Percentiles rank a stretch among this genome's conserved stretches.
Evolutionary conservation across 768 basidiomycete genomes (phyloP).

Genomic region (Mycena alexandri): DNA sequence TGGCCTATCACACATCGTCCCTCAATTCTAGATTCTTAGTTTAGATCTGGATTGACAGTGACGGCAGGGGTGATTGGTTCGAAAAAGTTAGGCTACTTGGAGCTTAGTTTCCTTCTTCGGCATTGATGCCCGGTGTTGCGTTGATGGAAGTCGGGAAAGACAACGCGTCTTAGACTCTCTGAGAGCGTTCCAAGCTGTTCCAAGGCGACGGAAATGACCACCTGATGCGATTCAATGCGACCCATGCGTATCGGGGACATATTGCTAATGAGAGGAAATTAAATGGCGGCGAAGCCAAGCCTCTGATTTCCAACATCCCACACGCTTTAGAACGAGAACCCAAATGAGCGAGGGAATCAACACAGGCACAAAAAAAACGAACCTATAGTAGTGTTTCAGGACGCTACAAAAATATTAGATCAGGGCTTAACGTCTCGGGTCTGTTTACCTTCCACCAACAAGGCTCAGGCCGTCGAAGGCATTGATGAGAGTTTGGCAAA

Average conservation of each 20-base stretch:
- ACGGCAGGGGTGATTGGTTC: slow-evolving; percentile 6
- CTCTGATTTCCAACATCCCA: slow-evolving; percentile 66
- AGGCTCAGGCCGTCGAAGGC: slow-evolving; percentile 65
- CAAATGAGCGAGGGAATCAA: slow-evolving; percentile 10
- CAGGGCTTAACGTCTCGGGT: neutral
- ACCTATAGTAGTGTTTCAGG: slow-evolving; percentile 67
- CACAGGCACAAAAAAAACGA: neutral
- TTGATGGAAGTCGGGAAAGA: neutral
- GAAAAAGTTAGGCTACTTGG: slow-evolving; percentile 3
- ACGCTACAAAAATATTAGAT: slow-evolving; percentile 43
- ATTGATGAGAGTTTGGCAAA: slow-evolving; percentile 72
- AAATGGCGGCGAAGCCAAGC: slow-evolving; percentile 64
- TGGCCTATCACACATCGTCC: slow-evolving; percentile 17
- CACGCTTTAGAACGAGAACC: slow-evolving; percentile 47
- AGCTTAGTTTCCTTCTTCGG: slow-evolving; percentile 14
- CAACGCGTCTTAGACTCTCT: too few species aligned
- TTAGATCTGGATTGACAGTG: neutral
- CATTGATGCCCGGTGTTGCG: neutral
- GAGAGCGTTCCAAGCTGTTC: too few species aligned
- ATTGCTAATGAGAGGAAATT: neutral
- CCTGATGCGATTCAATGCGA: slow-evolving; percentile 5
- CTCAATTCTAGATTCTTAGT: neutral
- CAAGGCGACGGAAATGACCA: neutral
- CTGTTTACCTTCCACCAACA: slow-evolving; percentile 58
- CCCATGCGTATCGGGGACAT: neutral